These are phyloP conservation scores for Picea abies DNA, from an alignment of 83 land plant species.

Conservation along the genomic window DNA sequence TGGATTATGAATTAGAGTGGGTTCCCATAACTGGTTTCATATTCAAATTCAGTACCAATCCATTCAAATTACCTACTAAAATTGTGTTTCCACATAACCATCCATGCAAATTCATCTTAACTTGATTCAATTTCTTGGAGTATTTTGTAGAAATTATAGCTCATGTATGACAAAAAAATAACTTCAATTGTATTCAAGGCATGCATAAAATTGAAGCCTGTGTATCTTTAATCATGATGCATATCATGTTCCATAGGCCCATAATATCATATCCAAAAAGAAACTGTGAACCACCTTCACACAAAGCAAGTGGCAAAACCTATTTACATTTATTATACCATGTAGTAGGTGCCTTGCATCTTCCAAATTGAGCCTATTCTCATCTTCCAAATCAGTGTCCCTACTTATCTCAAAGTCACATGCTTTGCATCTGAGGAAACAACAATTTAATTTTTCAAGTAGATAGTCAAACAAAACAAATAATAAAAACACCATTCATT, in stretches of 20 bases:
- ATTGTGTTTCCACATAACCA: no score
- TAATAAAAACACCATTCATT: background rate
- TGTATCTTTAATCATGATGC: constrained; percentile 62
- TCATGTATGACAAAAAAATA: no score
- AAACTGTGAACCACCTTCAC: constrained; percentile 66
- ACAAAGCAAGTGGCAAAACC: constrained; percentile 66
- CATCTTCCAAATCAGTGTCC: constrained; percentile 40
- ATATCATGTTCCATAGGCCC: constrained; percentile 73
- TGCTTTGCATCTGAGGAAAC: constrained; percentile 35
- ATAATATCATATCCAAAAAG: constrained; percentile 65
- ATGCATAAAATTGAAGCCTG: constrained; percentile 12
- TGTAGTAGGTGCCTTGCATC: constrained; percentile 63
- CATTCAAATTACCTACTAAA: no score
- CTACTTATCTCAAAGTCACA: constrained; percentile 42
- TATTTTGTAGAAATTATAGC: no score
- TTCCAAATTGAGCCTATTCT: constrained; percentile 44
- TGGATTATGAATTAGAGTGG: no score
- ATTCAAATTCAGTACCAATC: no score
- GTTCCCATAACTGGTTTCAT: no score
- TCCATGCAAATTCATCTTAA: no score
- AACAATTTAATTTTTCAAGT: background rate
- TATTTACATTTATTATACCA: constrained; percentile 62
- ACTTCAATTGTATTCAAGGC: background rate
- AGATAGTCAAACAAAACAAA: background rate
- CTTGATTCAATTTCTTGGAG: no score